Percentiles rank a stretch among this genome's conserved stretches.
Evolutionary conservation across 2,329 filamentous ascomycete genomes (phyloP).

Genomic region (Daldinia eschscholtzii): DNA sequence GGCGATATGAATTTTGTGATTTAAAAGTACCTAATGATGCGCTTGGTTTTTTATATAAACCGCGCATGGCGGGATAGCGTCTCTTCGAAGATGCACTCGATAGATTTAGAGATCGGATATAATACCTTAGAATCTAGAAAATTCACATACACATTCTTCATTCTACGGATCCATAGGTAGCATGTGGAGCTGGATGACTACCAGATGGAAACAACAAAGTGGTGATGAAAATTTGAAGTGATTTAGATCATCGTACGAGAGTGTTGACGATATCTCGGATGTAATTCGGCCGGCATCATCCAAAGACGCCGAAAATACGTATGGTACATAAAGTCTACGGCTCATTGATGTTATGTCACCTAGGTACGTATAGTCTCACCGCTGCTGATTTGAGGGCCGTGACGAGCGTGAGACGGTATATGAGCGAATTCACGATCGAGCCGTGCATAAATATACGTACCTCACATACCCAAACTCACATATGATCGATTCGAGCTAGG

Average conservation of each 20-base stretch:
- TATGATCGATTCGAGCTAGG: not conserved
- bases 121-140: conserved; percentile 19
- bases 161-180: not conserved
- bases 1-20: not conserved
- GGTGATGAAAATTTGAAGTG: not conserved
- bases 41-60: conserved; percentile 11
- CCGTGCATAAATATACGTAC: not conserved
- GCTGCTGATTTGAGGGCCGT: conserved; percentile 9
- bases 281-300: not conserved
- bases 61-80: not conserved
- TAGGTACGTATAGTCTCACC: conserved; percentile 9
- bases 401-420: conserved; percentile 21
- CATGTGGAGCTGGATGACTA: not conserved
- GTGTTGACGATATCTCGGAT: not conserved
- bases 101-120: conserved; percentile 28
- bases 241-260: conserved; percentile 7
- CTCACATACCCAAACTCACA: not conserved
- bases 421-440: conserved; percentile 6
- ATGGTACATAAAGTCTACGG: not conserved
- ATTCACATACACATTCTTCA: not conserved
- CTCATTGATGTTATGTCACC: conserved; percentile 1
- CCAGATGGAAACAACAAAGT: not conserved
- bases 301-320: not conserved
- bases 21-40: not conserved
- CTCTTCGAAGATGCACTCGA: conserved; percentile 16